Percentiles rank a stretch among this genome's conserved stretches.
phyloP scores from a whole-genome alignment of 139 green algal genomes.

The Pycnococcus provasolii region DNA sequence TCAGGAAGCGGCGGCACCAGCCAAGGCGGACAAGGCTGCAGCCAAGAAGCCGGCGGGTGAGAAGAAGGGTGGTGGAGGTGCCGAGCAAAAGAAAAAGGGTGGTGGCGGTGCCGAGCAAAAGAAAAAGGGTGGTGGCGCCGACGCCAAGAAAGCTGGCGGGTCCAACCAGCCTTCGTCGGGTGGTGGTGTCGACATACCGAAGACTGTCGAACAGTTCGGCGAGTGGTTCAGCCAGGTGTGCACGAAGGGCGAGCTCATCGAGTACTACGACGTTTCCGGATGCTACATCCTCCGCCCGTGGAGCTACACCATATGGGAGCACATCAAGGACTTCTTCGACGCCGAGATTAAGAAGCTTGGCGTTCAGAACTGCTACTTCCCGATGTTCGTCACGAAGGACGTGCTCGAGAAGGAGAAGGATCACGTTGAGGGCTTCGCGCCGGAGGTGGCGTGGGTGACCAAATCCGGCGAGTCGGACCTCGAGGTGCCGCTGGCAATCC shows the following conservation, averaged over 20 bases:
- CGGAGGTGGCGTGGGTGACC: slow-evolving; percentile 91
- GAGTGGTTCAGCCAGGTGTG: slow-evolving; percentile 70
- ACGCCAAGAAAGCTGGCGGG: too few species aligned
- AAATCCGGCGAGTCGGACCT: slow-evolving; percentile 69
- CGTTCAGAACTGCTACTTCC: slow-evolving; percentile 97
- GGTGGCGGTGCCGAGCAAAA: too few species aligned
- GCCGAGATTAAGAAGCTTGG: slow-evolving; percentile 79
- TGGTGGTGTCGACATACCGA: slow-evolving; percentile 20
- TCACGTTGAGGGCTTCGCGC: slow-evolving; percentile 88
- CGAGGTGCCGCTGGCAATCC: slow-evolving; percentile 92
- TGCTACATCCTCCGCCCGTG: slow-evolving; percentile 97
- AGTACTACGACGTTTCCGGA: slow-evolving; percentile 92
- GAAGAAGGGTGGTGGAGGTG: slow-evolving; percentile 14
- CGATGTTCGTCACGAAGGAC: slow-evolving; percentile 94
- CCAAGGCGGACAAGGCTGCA: neutral
- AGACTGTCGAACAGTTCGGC: slow-evolving; percentile 75
- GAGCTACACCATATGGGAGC: slow-evolving; percentile 84
- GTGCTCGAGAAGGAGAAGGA: slow-evolving; percentile 94
- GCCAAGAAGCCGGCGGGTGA: neutral
- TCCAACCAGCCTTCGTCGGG: slow-evolving; percentile 16
- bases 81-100: neutral
- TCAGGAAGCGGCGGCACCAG: neutral
- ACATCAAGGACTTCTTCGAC: slow-evolving; percentile 74
- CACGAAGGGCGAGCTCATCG: slow-evolving; percentile 62
- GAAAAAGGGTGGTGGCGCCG: too few species aligned